Conservation (phyloP, 352 stramenopile species). For the Peronospora destructor region DNA sequence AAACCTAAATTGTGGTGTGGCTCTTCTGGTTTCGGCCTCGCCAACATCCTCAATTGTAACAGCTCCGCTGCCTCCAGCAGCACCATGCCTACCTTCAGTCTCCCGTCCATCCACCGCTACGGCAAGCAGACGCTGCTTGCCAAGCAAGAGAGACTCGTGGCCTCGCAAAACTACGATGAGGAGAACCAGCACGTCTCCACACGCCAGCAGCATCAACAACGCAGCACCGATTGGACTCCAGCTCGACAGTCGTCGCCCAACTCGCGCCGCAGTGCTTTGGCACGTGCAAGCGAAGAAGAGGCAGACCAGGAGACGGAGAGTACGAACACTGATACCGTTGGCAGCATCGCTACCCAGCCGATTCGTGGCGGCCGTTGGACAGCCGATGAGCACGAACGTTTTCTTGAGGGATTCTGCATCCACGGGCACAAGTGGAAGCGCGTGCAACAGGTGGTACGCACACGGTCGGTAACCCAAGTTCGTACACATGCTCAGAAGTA, state of each 20-base stretch:
- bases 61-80: constrained; percentile 7
- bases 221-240: constrained; percentile 26
- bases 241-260: constrained; percentile 22
- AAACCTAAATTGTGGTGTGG: constrained; percentile 61
- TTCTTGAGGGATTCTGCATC: constrained; percentile 78
- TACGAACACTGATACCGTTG: constrained; percentile 9
- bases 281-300: constrained; percentile 63
- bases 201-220: constrained; percentile 15
- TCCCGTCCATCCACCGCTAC: constrained; percentile 74
- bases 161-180: constrained; percentile 31
- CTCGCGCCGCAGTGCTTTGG: constrained; percentile 45
- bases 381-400: constrained; percentile 80
- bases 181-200: constrained; percentile 19
- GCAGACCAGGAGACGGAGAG: constrained; percentile 45
- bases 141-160: constrained; percentile 40
- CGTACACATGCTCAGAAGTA: constrained; percentile 87
- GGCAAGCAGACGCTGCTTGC: constrained; percentile 53
- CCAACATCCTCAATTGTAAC: constrained; percentile 72
- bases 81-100: constrained; percentile 55
- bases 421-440: constrained; percentile 88
- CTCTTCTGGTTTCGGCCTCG: constrained; percentile 66
- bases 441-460: constrained; percentile 83
- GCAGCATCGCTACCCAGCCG: constrained; percentile 23
- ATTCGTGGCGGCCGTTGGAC: constrained; percentile 82
- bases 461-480: constrained; percentile 83